Evolutionary conservation across 805 yeast genomes (phyloP), one percentile per base, ranked within the genome.

Genomic region (Crinitomyces ghanaensis): DNA sequence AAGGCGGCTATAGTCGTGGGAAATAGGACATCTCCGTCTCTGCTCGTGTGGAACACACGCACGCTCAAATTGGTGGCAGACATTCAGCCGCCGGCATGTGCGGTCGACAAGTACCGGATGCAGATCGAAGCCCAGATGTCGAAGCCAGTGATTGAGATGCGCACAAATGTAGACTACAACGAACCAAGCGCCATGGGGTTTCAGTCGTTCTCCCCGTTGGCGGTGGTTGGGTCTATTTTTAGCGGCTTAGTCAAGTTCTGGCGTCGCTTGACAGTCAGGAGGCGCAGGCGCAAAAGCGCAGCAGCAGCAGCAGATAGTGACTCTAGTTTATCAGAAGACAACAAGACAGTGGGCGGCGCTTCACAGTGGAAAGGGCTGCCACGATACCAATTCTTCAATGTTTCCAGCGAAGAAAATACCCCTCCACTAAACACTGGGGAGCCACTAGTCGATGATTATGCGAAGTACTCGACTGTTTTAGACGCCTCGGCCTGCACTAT

Each of bases 1-100:
- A 77, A 71, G 36, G 84, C 88, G 1, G 77, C 94, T 0, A 31
- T 83, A 18, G 78, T 83, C 1, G 48, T 84, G 14, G 98, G 98
- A 6, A 88, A 86, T 53, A 64, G 67, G 38, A 66, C 72, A 11
- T 84, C 95, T 0, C 77, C 91, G 1, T 72, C 86, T 1, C 57
- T 91, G 7, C 41, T 80, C 28, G 74, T 84, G 3, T 60, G 68
- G 3, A 74, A 84, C 6, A 77, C 66, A 45, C 62, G 67, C 4
- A 50, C 62, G 1, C 73, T 73, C 1, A 56, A 57, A 9, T 85
- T 84, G 0, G 35, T 62, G 0, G 38, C 77, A 2, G 95, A 86
- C 53, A 60, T 70, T 7, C 53, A 63, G 3, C 57, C 57, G 9
- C 46, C 74, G 1, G 54, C 74, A 0, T 66, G 67, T 6, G 56